Conservation (phyloP, 305 asterid species). For the Ajuga reptans region DNA sequence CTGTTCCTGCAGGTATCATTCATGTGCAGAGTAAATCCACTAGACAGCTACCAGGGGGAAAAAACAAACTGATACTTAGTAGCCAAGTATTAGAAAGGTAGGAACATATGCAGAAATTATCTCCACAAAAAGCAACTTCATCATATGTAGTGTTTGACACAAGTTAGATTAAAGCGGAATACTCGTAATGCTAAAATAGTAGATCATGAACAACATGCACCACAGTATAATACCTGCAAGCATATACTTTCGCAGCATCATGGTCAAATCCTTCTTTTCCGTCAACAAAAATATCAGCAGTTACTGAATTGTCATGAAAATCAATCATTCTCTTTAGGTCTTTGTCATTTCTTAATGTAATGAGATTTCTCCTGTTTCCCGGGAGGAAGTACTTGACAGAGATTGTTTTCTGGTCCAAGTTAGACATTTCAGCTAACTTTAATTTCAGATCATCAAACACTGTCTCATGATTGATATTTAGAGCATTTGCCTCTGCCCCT, state of each 20-base stretch:
- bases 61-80: not conserved
- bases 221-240: conserved; percentile 43
- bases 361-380: conserved; percentile 73
- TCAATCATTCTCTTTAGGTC: conserved; percentile 81
- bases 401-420: conserved; percentile 58
- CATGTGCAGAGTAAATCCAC: conserved; percentile 19
- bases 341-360: conserved; percentile 60
- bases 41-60: conserved; percentile 11
- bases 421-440: conserved; percentile 67
- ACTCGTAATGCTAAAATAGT: conserved; percentile 10
- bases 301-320: conserved; percentile 72
- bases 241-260: conserved; percentile 29
- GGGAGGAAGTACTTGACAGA: conserved; percentile 85
- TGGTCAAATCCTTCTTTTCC: conserved; percentile 70
- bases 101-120: conserved; percentile 1
- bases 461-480: conserved; percentile 58
- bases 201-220: conserved; percentile 17
- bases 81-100: not conserved
- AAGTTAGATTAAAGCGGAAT: conserved; percentile 8
- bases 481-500: conserved; percentile 86
- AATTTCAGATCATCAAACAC: conserved; percentile 58
- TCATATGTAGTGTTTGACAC: not conserved
- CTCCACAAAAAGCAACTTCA: conserved; percentile 6
- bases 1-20: conserved; percentile 45
- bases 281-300: conserved; percentile 67